Evolutionary conservation across 768 basidiomycete genomes (phyloP).

Genomic region (Boletus huronensis): DNA sequence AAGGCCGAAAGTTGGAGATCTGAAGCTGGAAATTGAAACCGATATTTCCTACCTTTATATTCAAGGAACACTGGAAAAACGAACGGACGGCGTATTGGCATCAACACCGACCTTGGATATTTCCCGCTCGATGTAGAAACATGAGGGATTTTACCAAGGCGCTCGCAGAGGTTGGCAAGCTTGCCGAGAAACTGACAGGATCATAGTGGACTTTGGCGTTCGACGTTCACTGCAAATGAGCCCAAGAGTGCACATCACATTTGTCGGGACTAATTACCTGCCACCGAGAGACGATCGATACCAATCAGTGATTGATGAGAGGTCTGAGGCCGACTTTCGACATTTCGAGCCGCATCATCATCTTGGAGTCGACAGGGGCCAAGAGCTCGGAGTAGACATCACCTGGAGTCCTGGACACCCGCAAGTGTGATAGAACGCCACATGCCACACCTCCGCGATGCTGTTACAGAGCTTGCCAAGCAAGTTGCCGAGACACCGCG

Average conservation of each 20-base stretch:
- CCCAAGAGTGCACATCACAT: no score
- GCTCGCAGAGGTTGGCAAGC: background rate
- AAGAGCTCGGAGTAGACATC: background rate
- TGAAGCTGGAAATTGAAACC: background rate
- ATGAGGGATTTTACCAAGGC: background rate
- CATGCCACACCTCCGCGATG: background rate
- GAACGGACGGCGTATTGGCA: background rate
- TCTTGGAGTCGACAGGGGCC: no score
- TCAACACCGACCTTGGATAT: no score
- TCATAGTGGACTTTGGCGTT: background rate
- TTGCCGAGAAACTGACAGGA: background rate
- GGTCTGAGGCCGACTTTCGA: background rate
- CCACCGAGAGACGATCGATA: background rate
- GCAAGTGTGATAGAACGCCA: background rate
- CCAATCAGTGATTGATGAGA: background rate
- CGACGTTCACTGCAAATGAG: background rate
- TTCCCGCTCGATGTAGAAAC: background rate
- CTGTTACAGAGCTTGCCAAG: background rate
- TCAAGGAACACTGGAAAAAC: background rate
- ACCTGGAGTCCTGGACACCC: background rate
- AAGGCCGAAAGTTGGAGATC: background rate
- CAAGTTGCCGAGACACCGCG: background rate
- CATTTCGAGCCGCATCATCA: background rate
- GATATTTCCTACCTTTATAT: background rate
- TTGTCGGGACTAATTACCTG: background rate